These are phyloP conservation scores for Penicillium sp. DNA, from an alignment of 2,329 filamentous ascomycete genomes.

Conservation along the genomic window DNA sequence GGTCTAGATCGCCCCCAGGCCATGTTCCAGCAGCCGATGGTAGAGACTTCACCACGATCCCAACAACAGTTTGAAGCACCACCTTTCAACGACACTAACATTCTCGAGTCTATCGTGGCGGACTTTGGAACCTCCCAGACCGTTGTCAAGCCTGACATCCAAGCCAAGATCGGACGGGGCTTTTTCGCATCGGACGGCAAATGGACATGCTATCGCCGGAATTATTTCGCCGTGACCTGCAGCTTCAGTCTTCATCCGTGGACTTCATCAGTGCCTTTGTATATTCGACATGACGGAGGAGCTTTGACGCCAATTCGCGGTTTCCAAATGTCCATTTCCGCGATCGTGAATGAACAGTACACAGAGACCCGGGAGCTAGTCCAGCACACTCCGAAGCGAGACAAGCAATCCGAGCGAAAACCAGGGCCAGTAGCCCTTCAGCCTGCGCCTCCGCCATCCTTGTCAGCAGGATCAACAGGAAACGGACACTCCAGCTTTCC, in stretches of 20 bases:
- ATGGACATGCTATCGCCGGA: constrained; percentile 90
- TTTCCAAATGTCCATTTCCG: constrained; percentile 83
- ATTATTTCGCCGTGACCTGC: constrained; percentile 86
- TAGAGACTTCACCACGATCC: constrained; percentile 26
- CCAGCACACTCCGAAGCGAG: constrained; percentile 87
- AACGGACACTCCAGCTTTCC: constrained; percentile 25
- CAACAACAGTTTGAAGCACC: constrained; percentile 35
- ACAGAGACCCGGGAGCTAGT: constrained; percentile 80
- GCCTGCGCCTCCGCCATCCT: constrained; percentile 61
- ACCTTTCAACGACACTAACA: constrained; percentile 43
- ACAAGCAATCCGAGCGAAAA: constrained; percentile 78
- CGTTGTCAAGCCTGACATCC: constrained; percentile 69
- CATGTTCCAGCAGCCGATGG: constrained; percentile 34
- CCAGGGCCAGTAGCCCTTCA: constrained; percentile 69
- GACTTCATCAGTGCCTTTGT: constrained; percentile 56
- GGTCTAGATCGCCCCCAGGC: constrained; percentile 33
- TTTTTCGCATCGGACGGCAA: constrained; percentile 80
- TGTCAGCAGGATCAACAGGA: constrained; percentile 26
- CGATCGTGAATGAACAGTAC: constrained; percentile 73
- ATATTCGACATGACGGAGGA: constrained; percentile 51
- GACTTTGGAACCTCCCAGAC: constrained; percentile 27
- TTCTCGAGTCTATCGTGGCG: constrained; percentile 37
- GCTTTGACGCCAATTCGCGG: constrained; percentile 63
- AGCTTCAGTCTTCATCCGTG: constrained; percentile 71
- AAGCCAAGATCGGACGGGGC: constrained; percentile 82